Evolutionary conservation across 306 rosid genomes (phyloP).

Genomic region (Fragaria ananassa): DNA sequence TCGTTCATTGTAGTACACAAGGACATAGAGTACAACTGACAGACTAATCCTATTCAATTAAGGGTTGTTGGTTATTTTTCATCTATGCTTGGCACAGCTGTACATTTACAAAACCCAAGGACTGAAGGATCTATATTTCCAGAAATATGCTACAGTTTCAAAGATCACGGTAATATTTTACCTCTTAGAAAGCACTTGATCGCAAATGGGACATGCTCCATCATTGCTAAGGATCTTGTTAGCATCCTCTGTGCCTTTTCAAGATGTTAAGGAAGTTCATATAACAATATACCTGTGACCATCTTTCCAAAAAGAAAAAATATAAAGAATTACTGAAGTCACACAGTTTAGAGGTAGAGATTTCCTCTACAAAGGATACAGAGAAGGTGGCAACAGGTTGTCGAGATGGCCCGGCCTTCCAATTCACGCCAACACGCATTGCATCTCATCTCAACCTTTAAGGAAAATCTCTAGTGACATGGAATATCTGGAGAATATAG

Average conservation of each 20-base stretch:
- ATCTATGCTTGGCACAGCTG: neutral
- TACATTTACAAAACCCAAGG: neutral
- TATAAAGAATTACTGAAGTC: neutral
- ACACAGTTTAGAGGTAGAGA: slow-evolving; percentile 8
- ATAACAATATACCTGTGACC: slow-evolving; percentile 4
- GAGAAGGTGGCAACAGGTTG: slow-evolving; percentile 90
- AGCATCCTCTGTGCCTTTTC: slow-evolving; percentile 90
- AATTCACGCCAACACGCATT: slow-evolving; percentile 97
- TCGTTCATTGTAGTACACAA: neutral
- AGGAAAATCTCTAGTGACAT: slow-evolving; percentile 30
- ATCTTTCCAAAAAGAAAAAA: slow-evolving; percentile 6
- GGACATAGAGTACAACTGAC: neutral
- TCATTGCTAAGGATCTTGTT: slow-evolving; percentile 82
- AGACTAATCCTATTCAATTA: neutral
- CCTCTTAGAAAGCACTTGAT: slow-evolving; percentile 99
- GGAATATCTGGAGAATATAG: slow-evolving; percentile 35
- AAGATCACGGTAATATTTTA: slow-evolving; percentile 20
- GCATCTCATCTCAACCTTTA: slow-evolving; percentile 83
- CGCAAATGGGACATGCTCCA: slow-evolving; percentile 94
- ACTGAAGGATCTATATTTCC: slow-evolving; percentile 10
- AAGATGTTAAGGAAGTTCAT: slow-evolving; percentile 44
- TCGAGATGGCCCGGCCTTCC: slow-evolving; percentile 88
- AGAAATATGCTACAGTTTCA: neutral
- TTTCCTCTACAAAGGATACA: slow-evolving; percentile 58
- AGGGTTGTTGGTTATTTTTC: neutral